A percentile compares a stretch with the other conserved stretches of the same genome.
phyloP scores from a whole-genome alignment of 2,329 filamentous ascomycete genomes.

The Podosphaera xanthii region DNA sequence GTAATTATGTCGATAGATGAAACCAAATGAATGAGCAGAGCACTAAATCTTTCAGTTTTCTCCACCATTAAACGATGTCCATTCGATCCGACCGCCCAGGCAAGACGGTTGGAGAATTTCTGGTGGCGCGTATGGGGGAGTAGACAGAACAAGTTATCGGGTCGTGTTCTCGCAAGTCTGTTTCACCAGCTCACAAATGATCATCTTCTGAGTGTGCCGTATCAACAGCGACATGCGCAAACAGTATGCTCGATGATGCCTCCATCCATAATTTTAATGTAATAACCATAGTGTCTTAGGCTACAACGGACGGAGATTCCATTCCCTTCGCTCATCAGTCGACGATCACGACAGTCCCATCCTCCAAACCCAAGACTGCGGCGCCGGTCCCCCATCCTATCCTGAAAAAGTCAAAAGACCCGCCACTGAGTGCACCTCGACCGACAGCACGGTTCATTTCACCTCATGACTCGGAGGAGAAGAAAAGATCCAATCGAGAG shows the following conservation, averaged over 20 bases:
- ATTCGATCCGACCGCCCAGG: conserved; percentile 29
- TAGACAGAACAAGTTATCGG: conserved; percentile 23
- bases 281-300: conserved; percentile 11
- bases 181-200: conserved; percentile 35
- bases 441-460: conserved; percentile 39
- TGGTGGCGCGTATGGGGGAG: conserved; percentile 46
- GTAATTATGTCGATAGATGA: conserved; percentile 16
- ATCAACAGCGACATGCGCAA: conserved; percentile 14
- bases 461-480: conserved; percentile 26
- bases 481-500: conserved; percentile 16
- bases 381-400: conserved; percentile 28
- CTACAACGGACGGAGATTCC: conserved; percentile 6
- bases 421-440: conserved; percentile 27
- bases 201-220: conserved; percentile 30
- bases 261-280: conserved; percentile 2
- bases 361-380: conserved; percentile 15
- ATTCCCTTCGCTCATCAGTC: conserved; percentile 3
- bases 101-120: conserved; percentile 37
- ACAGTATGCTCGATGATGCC: conserved; percentile 20
- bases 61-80: conserved; percentile 35
- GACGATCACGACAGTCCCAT: conserved; percentile 7
- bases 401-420: conserved; percentile 33
- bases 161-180: conserved; percentile 28
- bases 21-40: conserved; percentile 1
- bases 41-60: conserved; percentile 24